Conservation (phyloP, 1,284 basidiomycete species). For the Fomes fomentarius region DNA sequence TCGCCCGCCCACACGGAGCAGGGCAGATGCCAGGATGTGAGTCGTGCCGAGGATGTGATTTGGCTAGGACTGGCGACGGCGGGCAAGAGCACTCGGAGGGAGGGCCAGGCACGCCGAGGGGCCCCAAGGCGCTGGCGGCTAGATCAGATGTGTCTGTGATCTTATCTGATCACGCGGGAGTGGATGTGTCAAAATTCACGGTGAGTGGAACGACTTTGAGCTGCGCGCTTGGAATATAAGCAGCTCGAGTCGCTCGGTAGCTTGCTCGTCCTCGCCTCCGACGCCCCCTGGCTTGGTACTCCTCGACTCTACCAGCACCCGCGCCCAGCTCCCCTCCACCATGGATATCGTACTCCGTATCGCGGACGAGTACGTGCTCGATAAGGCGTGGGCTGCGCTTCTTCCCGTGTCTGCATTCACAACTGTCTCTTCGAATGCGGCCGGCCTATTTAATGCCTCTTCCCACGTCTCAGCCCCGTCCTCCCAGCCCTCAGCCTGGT, state of each 20-base stretch:
- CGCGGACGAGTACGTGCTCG: conserved; percentile 78
- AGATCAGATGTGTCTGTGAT: conserved; percentile 15
- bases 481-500: conserved; percentile 47
- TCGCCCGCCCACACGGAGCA: not conserved
- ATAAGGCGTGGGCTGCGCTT: conserved; percentile 76
- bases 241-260: not conserved
- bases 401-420: conserved; percentile 71
- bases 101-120: not conserved
- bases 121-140: not conserved
- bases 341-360: conserved; percentile 86
- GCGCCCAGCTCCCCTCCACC: conserved; percentile 11
- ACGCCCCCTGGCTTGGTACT: conserved; percentile 5
- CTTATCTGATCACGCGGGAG: conserved; percentile 17
- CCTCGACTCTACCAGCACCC: conserved; percentile 1
- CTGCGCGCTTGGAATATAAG: conserved; percentile 26
- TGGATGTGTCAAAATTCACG: conserved; percentile 17
- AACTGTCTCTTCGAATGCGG: conserved; percentile 29
- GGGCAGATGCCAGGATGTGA: not conserved
- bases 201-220: conserved; percentile 23
- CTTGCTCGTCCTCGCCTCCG: conserved; percentile 9
- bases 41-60: not conserved
- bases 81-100: not conserved
- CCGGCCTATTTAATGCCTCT: conserved; percentile 35
- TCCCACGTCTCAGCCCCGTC: conserved; percentile 37
- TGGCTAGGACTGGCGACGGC: not conserved